These are phyloP conservation scores for Enterocytospora artemiae DNA, from an alignment of 371 early-diverging fungal species.

Conservation along the genomic window DNA sequence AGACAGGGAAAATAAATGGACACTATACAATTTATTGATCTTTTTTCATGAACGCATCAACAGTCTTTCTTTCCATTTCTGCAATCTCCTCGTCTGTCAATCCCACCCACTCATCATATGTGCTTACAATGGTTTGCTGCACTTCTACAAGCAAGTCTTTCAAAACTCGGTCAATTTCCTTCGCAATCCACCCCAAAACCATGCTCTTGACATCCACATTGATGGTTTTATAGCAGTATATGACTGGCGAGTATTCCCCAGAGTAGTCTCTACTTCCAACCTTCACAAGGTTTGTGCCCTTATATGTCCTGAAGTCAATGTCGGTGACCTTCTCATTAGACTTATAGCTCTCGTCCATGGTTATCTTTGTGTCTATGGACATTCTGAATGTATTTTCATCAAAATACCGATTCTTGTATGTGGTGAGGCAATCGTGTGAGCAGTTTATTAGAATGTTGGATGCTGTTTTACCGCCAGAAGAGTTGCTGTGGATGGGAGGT, in stretches of 20 bases:
- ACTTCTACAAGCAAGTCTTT: conserved; percentile 41
- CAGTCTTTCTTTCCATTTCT: conserved; percentile 38
- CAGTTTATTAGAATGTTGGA: neutral
- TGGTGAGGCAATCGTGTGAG: conserved; percentile 37
- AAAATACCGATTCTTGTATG: conserved; percentile 52
- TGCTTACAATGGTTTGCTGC: conserved; percentile 50
- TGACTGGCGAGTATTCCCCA: conserved; percentile 27
- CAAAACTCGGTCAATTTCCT: conserved; percentile 43
- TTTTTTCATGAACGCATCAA: conserved; percentile 13
- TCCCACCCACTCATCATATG: conserved; percentile 51
- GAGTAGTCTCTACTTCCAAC: conserved; percentile 14
- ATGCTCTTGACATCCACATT: conserved; percentile 51
- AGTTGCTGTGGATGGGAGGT: neutral
- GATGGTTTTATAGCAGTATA: conserved; percentile 53
- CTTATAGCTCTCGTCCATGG: conserved; percentile 12
- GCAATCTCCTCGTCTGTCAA: conserved; percentile 41
- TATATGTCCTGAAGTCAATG: conserved; percentile 6
- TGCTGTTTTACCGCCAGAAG: neutral
- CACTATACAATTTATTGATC: too few relatives aligned
- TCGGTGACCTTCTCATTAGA: conserved; percentile 22
- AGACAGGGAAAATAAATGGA: too few relatives aligned
- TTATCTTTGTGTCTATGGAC: conserved; percentile 15
- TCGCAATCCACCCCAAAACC: conserved; percentile 51
- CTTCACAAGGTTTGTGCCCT: conserved; percentile 16
- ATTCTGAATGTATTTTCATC: conserved; percentile 50